Evolutionary conservation across 1,284 basidiomycete genomes (phyloP).

Genomic region (Hymenochaete sp.): DNA sequence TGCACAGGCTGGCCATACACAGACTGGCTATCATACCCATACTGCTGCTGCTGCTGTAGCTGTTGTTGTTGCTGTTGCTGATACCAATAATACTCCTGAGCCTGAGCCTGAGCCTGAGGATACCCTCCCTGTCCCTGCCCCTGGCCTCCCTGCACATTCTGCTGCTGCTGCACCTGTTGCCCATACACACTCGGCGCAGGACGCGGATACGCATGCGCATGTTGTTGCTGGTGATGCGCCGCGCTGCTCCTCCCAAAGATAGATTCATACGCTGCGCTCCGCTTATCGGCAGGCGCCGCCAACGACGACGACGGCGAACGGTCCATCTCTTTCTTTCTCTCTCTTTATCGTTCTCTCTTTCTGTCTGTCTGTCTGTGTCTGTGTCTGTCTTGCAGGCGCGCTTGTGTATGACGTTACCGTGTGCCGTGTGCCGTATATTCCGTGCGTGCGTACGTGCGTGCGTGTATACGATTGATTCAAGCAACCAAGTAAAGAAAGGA

Average conservation of each 20-base stretch:
- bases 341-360: too few species aligned
- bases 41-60: slow-evolving; percentile 17
- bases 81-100: slow-evolving; percentile 16
- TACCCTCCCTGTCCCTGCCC: slow-evolving; percentile 10
- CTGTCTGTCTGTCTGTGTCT: too few species aligned
- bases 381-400: too few species aligned
- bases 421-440: too few species aligned
- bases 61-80: too few species aligned
- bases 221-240: slow-evolving; percentile 48
- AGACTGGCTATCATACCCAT: slow-evolving; percentile 15
- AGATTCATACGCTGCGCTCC: slow-evolving; percentile 68
- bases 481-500: too few species aligned
- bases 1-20: slow-evolving; percentile 13
- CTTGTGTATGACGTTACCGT: too few species aligned
- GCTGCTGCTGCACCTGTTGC: too few species aligned
- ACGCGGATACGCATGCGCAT: too few species aligned
- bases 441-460: too few species aligned
- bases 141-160: slow-evolving; percentile 3
- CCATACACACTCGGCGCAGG: slow-evolving; percentile 16
- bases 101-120: slow-evolving; percentile 4
- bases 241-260: slow-evolving; percentile 71
- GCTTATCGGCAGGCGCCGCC: slow-evolving; percentile 41
- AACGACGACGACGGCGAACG: slow-evolving; percentile 8
- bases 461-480: too few species aligned
- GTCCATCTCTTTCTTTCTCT: too few species aligned